A percentile compares a stretch with the other conserved stretches of the same genome.
These are phyloP conservation scores for Coccomyxa subellipsoidea DNA, from an alignment of 163 green algal species.

Conservation along the genomic window DNA sequence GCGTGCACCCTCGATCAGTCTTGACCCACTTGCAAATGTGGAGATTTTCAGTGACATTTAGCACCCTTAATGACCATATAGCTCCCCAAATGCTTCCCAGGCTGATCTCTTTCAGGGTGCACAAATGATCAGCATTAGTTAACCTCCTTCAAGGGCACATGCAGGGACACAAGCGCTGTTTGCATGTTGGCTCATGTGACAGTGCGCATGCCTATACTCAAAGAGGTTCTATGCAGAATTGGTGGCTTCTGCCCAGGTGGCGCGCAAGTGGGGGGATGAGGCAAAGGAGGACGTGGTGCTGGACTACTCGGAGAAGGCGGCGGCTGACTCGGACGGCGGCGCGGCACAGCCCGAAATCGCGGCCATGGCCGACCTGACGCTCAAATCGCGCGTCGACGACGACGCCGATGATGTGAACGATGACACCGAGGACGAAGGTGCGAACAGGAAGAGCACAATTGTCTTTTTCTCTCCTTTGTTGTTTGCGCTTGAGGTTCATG, in stretches of 20 bases:
- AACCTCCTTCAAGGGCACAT: too few relatives aligned
- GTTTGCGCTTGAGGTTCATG: too few relatives aligned
- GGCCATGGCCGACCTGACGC: constrained; percentile 10
- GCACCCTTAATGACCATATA: too few relatives aligned
- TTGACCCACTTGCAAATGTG: too few relatives aligned
- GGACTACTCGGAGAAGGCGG: constrained; percentile 60
- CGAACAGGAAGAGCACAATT: background rate
- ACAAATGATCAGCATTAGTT: too few relatives aligned
- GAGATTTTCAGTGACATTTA: too few relatives aligned
- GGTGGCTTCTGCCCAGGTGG: constrained; percentile 34
- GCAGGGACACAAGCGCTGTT: background rate
- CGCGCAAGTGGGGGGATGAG: constrained; percentile 41
- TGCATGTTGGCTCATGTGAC: background rate
- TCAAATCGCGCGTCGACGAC: constrained; percentile 60
- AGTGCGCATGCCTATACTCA: too few relatives aligned
- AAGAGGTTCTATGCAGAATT: too few relatives aligned
- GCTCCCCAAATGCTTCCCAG: too few relatives aligned
- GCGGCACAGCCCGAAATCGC: background rate
- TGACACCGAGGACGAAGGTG: constrained; percentile 35
- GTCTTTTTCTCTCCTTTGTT: background rate
- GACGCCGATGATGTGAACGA: constrained; percentile 13
- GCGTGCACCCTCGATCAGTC: too few relatives aligned
- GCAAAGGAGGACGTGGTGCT: constrained; percentile 31
- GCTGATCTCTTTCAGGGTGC: too few relatives aligned
- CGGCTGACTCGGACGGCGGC: background rate